Evolutionary conservation across 2,329 filamentous ascomycete species (phyloP).

Genomic region (Fusarium sambucinum): DNA sequence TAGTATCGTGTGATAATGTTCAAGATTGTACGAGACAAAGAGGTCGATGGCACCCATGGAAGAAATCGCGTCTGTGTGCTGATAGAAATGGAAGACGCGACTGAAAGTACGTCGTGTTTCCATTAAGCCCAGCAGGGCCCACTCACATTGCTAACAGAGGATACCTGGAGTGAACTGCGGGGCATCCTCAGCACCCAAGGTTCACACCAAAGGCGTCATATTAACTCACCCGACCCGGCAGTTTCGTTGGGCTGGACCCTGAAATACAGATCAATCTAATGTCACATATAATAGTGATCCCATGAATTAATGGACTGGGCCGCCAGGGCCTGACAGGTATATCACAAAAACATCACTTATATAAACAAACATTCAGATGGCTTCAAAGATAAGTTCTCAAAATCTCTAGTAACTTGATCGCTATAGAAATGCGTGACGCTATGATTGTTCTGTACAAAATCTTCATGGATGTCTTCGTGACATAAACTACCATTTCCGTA

Average conservation of each 20-base stretch:
- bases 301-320: slow-evolving; percentile 1
- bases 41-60: neutral
- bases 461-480: slow-evolving; percentile 20
- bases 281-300: neutral
- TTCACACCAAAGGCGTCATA: neutral
- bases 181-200: neutral
- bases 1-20: neutral
- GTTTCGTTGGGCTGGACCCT: neutral
- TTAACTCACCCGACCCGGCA: neutral
- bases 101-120: neutral
- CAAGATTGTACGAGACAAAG: slow-evolving; percentile 5
- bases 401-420: slow-evolving; percentile 26
- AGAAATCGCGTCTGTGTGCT: slow-evolving; percentile 22
- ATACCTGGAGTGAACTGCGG: neutral
- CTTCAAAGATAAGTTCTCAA: slow-evolving; percentile 3
- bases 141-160: neutral
- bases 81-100: slow-evolving; percentile 24
- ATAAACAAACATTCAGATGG: neutral
- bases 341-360: neutral
- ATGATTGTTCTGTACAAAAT: slow-evolving; percentile 30
- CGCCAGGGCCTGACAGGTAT: neutral
- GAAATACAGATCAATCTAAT: neutral
- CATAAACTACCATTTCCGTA: slow-evolving; percentile 36
- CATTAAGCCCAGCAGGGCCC: neutral
- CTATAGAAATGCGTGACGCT: slow-evolving; percentile 38